Conservation (phyloP, 129 eudicot genomes). For the Pittosporum tobira region DNA sequence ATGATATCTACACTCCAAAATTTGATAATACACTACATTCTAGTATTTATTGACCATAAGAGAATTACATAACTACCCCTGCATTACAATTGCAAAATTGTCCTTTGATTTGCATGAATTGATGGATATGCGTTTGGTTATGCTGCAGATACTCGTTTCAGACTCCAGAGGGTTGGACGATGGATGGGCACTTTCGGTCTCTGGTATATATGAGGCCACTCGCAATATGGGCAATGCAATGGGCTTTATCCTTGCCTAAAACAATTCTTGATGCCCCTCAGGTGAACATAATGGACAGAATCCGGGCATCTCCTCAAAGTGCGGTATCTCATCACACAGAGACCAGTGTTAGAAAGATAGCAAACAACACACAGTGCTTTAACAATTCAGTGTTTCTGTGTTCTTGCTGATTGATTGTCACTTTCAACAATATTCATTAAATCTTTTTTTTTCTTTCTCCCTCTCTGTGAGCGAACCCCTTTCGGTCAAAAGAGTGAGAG, state of each 20-base stretch:
- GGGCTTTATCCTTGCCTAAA: constrained; percentile 55
- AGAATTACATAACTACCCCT: too few relatives aligned
- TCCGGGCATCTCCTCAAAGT: constrained; percentile 22
- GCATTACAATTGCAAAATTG: too few relatives aligned
- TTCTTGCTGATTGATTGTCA: constrained; percentile 33
- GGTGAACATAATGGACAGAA: constrained; percentile 53
- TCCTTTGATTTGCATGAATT: not conserved
- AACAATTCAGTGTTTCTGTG: constrained; percentile 53
- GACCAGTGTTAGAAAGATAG: constrained; percentile 40
- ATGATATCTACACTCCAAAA: too few relatives aligned
- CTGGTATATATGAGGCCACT: constrained; percentile 94
- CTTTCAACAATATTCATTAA: not conserved
- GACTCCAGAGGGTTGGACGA: constrained; percentile 95
- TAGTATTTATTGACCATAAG: too few relatives aligned
- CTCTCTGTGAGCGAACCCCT: too few relatives aligned
- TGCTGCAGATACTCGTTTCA: constrained; percentile 73
- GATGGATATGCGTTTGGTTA: not conserved
- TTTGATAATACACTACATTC: too few relatives aligned
- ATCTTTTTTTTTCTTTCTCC: not conserved
- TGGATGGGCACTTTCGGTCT: constrained; percentile 84
- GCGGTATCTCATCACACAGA: constrained; percentile 17
- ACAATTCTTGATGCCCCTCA: constrained; percentile 50
- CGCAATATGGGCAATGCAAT: constrained; percentile 92
- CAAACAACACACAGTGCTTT: constrained; percentile 42
- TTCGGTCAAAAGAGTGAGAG: too few relatives aligned